These are phyloP conservation scores for Onygena corvina DNA, from an alignment of 2,329 filamentous ascomycete genomes.

Conservation along the genomic window DNA sequence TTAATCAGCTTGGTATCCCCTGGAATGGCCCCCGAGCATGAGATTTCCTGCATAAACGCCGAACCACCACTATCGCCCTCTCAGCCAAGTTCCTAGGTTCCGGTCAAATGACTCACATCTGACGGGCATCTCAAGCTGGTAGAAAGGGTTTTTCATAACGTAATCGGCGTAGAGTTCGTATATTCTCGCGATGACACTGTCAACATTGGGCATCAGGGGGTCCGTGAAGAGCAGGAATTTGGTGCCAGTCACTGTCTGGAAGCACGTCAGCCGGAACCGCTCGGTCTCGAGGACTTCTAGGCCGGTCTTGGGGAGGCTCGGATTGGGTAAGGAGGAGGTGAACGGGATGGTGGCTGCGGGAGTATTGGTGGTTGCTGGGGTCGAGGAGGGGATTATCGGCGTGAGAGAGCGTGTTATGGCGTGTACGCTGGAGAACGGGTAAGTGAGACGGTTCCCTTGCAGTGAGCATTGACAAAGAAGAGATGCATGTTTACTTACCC, in stretches of 20 bases:
- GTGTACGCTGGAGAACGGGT: slow-evolving; percentile 42
- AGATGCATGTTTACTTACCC: slow-evolving; percentile 46
- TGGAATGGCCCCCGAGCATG: too few relatives aligned
- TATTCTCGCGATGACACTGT: slow-evolving; percentile 67
- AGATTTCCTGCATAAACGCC: too few relatives aligned
- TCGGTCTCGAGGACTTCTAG: slow-evolving; percentile 88
- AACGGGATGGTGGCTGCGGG: slow-evolving; percentile 19
- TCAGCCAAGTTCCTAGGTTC: slow-evolving; percentile 67
- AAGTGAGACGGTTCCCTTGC: neutral
- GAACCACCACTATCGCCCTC: slow-evolving; percentile 40
- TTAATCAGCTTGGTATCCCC: too few relatives aligned
- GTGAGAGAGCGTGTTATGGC: slow-evolving; percentile 49
- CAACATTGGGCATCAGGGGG: slow-evolving; percentile 69
- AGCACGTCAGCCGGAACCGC: slow-evolving; percentile 91
- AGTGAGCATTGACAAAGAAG: neutral
- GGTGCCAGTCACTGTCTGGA: slow-evolving; percentile 82
- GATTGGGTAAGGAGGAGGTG: slow-evolving; percentile 24
- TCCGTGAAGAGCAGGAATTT: slow-evolving; percentile 97
- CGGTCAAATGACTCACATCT: slow-evolving; percentile 91
- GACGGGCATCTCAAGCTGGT: slow-evolving; percentile 94
- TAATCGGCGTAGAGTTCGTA: slow-evolving; percentile 95
- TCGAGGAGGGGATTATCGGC: slow-evolving; percentile 28
- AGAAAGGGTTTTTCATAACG: slow-evolving; percentile 99
- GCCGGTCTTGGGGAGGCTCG: slow-evolving; percentile 42
- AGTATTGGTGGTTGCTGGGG: slow-evolving; percentile 21